These are phyloP conservation scores for Rutstroemia sp. DNA, from an alignment of 2,329 filamentous ascomycete species.

Conservation along the genomic window DNA sequence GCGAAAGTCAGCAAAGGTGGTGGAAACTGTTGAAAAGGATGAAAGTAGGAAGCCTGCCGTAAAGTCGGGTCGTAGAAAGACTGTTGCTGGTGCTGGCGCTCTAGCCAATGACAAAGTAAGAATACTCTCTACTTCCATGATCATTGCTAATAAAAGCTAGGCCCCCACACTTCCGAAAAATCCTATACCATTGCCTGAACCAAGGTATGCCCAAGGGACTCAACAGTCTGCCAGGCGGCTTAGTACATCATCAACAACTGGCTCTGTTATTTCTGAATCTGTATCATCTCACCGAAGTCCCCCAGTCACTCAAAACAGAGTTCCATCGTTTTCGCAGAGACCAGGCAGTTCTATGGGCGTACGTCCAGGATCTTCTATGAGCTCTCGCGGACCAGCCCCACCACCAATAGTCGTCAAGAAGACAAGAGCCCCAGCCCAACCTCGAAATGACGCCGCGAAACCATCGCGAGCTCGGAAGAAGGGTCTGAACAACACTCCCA, in stretches of 20 bases:
- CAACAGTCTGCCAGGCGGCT: slow-evolving; percentile 32
- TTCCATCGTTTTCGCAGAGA: slow-evolving; percentile 27
- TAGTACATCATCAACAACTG: slow-evolving; percentile 37
- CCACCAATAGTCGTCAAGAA: slow-evolving; percentile 48
- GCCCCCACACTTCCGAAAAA: slow-evolving; percentile 4
- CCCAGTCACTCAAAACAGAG: slow-evolving; percentile 14
- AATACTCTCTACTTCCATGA: neutral
- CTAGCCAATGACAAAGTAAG: slow-evolving; percentile 38
- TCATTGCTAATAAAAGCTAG: neutral
- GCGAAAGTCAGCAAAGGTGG: slow-evolving; percentile 52
- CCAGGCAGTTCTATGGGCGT: slow-evolving; percentile 37
- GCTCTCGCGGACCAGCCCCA: slow-evolving; percentile 32
- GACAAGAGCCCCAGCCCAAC: slow-evolving; percentile 40
- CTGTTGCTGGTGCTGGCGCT: slow-evolving; percentile 46
- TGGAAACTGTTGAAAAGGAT: slow-evolving; percentile 46
- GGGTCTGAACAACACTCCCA: slow-evolving; percentile 19
- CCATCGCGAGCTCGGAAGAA: slow-evolving; percentile 21
- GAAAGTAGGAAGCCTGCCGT: slow-evolving; percentile 33
- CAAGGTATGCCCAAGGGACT: slow-evolving; percentile 20
- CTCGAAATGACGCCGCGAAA: slow-evolving; percentile 33
- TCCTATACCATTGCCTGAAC: slow-evolving; percentile 26
- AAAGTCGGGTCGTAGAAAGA: slow-evolving; percentile 48
- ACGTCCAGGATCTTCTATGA: slow-evolving; percentile 37
- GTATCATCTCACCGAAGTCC: slow-evolving; percentile 14
- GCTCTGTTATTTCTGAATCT: slow-evolving; percentile 22